Base-by-base conservation (phyloP, 768 basidiomycete genomes). In the Cystobasidium tubakii region DNA sequence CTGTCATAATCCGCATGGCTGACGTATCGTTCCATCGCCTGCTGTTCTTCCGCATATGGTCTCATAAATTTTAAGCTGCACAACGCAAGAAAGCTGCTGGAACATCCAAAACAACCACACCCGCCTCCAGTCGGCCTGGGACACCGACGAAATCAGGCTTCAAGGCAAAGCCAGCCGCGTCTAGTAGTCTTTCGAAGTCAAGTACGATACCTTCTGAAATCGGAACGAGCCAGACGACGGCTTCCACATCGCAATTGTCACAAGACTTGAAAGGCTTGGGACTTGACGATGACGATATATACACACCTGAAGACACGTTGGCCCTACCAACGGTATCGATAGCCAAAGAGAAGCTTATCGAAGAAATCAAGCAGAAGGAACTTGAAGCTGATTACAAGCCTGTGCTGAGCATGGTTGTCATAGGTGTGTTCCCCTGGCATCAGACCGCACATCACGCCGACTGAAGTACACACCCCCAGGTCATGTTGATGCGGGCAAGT, bases 401-500 rank as follows among this genome's bases (percentile, higher is more conserved):
- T 77, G 86, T 84, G 15, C 83, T 97, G 63, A 94, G 89, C 80
- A 83, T 99, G 77, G 89, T 98, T 31, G 92, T 99, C 55, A 89
- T 99, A 53, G 96, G 95, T 95, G 80, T 71, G 79, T 44, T 15
- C 25, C 42, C 50, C 50, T 65, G 15, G 6, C 39, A 39, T 39
- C 39, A 15, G 7, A 39, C 6, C 39, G 39, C 15, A 6, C 6
- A 6, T 39, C 39, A 39, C 39, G 39, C 39, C 15, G 39, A 39
- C 15, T 6, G 39, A 39, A 6, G 39, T 6, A 6, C 6, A 39
- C 39, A 39, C 39, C 15, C 15, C 7, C 77, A 97, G 95, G 96
- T 44, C 96, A 99, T 79, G 96, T 99, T 75, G 96, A 99, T 82
- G 96, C 96, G 21, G 96, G 96, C 29, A 99, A 99, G 81, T 96